Evolutionary conservation across 2,329 filamentous ascomycete genomes (phyloP), one percentile per base, ranked within the genome.

Genomic region (Fusarium tanahbumbuense): DNA sequence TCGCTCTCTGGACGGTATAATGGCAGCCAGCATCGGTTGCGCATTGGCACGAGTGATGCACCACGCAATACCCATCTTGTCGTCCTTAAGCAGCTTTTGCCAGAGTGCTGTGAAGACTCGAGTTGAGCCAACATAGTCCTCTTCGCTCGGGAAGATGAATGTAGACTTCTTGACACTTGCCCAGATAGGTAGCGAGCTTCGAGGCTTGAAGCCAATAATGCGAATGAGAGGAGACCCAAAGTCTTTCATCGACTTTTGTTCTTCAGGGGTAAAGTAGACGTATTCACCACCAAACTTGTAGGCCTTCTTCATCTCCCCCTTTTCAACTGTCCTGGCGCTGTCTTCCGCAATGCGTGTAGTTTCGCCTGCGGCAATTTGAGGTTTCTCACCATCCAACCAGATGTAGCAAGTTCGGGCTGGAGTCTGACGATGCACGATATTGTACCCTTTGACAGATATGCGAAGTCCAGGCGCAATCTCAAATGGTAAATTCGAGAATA

Each of bases 281-380:
- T 93, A 93, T 71, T 97, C 93, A 41, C 93, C 94, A 15, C 95
- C 96, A 76, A 98, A 98, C 75, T 96, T 98, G 84, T 96, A 99
- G 0, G 95, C 96, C 79, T 96, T 98, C 63, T 92, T 92, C 22
- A 97, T 88, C 75, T 98, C 94, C 5, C 82, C 82, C 73, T 94
- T 94, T 68, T 97, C 91, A 1, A 98, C 89, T 0, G 89, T 88
- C 40, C 90, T 87, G 4, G 91, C 88, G 20, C 90, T 94, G 72
- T 97, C 93, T 65, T 93, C 92, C 6, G 93, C 91, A 58, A 94
- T 86, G 60, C 90, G 88, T 2, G 89, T 90, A 1, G 93, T 96
- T 73, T 91, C 88, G 2, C 92, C 89, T 15, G 88, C 84, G 2
- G 89, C 94, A 60, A 98, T 91, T 76, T 97, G 92, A 1, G 93